phyloP scores from a whole-genome alignment of 345 rosid species.

The Gossypium stocksii region DNA sequence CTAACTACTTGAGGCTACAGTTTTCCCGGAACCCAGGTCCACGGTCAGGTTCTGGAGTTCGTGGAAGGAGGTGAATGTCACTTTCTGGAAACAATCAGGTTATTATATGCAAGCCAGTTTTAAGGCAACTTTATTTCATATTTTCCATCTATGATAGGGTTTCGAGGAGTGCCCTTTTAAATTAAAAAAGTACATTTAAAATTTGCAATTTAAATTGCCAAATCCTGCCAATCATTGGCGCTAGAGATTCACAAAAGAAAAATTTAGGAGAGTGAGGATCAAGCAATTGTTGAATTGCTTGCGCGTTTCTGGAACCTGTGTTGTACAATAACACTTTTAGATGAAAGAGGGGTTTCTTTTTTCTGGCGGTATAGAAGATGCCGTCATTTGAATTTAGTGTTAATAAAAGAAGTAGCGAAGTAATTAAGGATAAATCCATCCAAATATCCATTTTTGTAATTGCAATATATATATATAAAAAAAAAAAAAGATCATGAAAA shows the following conservation, averaged over 20 bases:
- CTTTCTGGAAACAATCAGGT: conserved; percentile 9
- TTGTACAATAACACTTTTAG: too few relatives aligned
- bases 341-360: too few relatives aligned
- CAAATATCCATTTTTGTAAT: too few relatives aligned
- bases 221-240: conserved; percentile 7
- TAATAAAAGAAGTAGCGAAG: too few relatives aligned
- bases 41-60: conserved; percentile 51
- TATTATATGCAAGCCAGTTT: conserved; percentile 16
- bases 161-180: conserved; percentile 8
- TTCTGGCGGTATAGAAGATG: too few relatives aligned
- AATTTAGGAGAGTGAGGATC: background rate
- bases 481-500: too few relatives aligned
- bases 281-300: conserved; percentile 13
- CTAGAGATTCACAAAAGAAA: conserved; percentile 8
- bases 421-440: too few relatives aligned
- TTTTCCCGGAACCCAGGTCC: conserved; percentile 73
- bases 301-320: too few relatives aligned
- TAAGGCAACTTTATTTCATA: conserved; percentile 4
- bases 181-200: conserved; percentile 6
- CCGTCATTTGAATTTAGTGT: too few relatives aligned
- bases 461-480: too few relatives aligned
- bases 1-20: conserved; percentile 61
- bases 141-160: background rate
- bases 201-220: conserved; percentile 16
- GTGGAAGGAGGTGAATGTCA: conserved; percentile 56